Conservation (phyloP, 768 basidiomycete species). For the Amanita inopinata region DNA sequence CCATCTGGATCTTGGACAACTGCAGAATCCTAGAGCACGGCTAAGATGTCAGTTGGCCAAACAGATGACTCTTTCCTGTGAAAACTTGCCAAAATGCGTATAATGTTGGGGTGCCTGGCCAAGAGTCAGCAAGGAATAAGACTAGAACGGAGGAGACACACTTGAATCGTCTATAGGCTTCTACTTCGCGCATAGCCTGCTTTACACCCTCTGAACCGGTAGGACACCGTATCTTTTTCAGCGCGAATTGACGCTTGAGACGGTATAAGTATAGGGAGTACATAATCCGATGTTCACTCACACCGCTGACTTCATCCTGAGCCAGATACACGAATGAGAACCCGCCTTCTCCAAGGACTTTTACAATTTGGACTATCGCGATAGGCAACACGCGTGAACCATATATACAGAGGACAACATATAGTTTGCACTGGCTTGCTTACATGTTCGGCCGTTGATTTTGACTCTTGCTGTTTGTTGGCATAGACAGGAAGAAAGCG, state of each 20-base stretch:
- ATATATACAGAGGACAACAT: slow-evolving; percentile 5
- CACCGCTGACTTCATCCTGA: slow-evolving; percentile 79
- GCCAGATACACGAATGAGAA: slow-evolving; percentile 89
- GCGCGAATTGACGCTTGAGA: slow-evolving; percentile 74
- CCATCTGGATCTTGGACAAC: slow-evolving; percentile 91
- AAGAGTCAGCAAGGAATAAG: slow-evolving; percentile 7
- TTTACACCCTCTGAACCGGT: slow-evolving; percentile 81
- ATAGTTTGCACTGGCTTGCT: slow-evolving; percentile 21
- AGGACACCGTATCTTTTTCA: slow-evolving; percentile 96
- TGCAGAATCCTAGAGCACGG: slow-evolving; percentile 83
- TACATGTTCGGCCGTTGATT: slow-evolving; percentile 92
- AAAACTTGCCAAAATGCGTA: slow-evolving; percentile 71
- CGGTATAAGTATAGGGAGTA: background rate
- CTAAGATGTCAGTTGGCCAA: background rate
- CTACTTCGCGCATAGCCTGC: slow-evolving; percentile 82
- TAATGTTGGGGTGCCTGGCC: slow-evolving; percentile 90
- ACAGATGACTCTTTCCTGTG: background rate
- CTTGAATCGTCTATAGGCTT: slow-evolving; percentile 93
- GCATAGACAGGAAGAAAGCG: slow-evolving; percentile 73
- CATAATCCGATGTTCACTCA: slow-evolving; percentile 24
- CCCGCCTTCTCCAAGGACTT: slow-evolving; percentile 92
- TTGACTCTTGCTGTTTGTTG: slow-evolving; percentile 81
- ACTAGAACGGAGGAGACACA: slow-evolving; percentile 24
- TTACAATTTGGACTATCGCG: slow-evolving; percentile 73
- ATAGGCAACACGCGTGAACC: slow-evolving; percentile 6